phyloP scores from a whole-genome alignment of 441 rosid species.

The Mallotus repandus region DNA sequence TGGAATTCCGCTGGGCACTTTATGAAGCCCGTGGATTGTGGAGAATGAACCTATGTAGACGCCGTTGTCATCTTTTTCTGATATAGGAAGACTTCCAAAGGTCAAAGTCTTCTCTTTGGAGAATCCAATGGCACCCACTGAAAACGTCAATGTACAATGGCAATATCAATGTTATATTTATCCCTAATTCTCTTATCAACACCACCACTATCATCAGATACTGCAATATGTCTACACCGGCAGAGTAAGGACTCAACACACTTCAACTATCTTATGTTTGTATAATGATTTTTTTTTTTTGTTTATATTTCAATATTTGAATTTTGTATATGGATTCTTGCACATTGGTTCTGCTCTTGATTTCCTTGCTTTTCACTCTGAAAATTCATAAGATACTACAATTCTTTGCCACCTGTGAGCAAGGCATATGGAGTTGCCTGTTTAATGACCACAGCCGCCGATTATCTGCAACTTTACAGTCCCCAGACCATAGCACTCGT shows the following conservation, averaged over 20 bases:
- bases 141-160: not conserved
- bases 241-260: constrained; percentile 39
- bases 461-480: constrained; percentile 41
- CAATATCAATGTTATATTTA: not conserved
- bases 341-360: not conserved
- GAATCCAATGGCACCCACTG: not conserved
- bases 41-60: too few relatives aligned
- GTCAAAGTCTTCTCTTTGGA: constrained; percentile 25
- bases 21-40: too few relatives aligned
- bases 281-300: not conserved
- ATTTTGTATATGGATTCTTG: not conserved
- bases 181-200: too few relatives aligned
- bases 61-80: too few relatives aligned
- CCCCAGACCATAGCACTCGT: constrained; percentile 35
- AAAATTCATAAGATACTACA: constrained; percentile 41
- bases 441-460: constrained; percentile 54
- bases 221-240: constrained; percentile 49
- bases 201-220: not conserved
- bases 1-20: too few relatives aligned
- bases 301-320: not conserved
- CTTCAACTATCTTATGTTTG: not conserved
- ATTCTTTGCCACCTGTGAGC: constrained; percentile 67
- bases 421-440: constrained; percentile 61
- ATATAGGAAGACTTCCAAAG: not conserved
- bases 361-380: not conserved